These are phyloP conservation scores for Astrocystis sublimbata DNA, from an alignment of 495 filamentous ascomycete species.

Conservation along the genomic window DNA sequence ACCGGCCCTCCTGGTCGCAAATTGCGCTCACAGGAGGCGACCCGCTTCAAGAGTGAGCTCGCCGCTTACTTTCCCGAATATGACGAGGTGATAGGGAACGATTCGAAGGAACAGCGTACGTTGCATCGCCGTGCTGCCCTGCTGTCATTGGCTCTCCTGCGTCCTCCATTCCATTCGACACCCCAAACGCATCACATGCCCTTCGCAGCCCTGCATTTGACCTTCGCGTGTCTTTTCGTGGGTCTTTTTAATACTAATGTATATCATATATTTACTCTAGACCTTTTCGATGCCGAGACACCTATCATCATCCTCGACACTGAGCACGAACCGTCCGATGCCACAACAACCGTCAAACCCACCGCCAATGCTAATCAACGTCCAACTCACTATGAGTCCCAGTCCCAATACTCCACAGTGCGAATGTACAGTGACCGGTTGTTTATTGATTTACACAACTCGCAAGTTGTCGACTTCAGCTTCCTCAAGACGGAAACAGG, in stretches of 20 bases:
- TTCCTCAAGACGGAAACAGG: conserved; percentile 48
- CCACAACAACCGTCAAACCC: conserved; percentile 32
- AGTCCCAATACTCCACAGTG: conserved; percentile 36
- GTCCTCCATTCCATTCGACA: background rate
- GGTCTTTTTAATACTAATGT: conserved; percentile 44
- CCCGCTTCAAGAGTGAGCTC: conserved; percentile 81
- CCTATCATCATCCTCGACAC: conserved; percentile 58
- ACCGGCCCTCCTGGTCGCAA: conserved; percentile 53
- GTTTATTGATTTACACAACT: conserved; percentile 52
- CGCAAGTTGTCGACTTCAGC: conserved; percentile 57
- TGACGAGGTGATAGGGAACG: conserved; percentile 84
- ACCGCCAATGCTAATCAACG: conserved; percentile 21
- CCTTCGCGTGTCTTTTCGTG: conserved; percentile 29
- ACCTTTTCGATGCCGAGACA: conserved; percentile 61
- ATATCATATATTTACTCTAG: conserved; percentile 34
- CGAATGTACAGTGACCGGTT: conserved; percentile 49
- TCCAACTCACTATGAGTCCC: conserved; percentile 15
- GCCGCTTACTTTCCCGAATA: conserved; percentile 87
- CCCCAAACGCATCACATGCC: conserved; percentile 13
- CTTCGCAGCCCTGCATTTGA: conserved; percentile 13
- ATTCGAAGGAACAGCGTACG: conserved; percentile 73
- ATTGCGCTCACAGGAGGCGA: conserved; percentile 56
- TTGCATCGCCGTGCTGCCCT: conserved; percentile 18
- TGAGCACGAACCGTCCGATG: conserved; percentile 26
- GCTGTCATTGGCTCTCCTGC: conserved; percentile 2